Base-by-base conservation (phyloP, 345 rosid genomes). In the Pelargonium nanum region DNA sequence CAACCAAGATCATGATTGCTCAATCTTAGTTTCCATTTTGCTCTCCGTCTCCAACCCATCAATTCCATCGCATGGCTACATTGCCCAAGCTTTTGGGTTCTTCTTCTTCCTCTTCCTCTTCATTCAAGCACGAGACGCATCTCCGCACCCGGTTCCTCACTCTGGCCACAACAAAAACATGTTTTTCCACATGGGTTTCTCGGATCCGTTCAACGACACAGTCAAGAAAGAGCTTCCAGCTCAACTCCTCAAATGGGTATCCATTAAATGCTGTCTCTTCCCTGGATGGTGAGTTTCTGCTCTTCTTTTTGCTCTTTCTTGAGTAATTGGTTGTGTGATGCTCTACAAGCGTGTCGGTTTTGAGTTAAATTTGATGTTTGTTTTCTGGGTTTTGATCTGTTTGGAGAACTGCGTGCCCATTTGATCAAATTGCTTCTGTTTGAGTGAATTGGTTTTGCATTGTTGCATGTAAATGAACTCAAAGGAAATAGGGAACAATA, bases 221-320 rank as follows among this genome's bases (percentile, higher is more conserved):
- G n/a, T 63, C 71, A 1, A 74, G 70, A 40, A 85, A 61, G 63
- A 62, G 32, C 25, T 79, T 83, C 73, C 83, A 64, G 30, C 78
- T 79, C 72, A 72, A 79, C 57, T 81, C 87, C 69, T 78, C 87
- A 0, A 86, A 91, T 75, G 98, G 86, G 65, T 71, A 73, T 44
- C 77, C 86, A 19, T 58, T 74, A 10, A 62, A 77, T 55, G 83
- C 83, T 19, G 77, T 84, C 52, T 72, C 84, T 67, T 71, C 70
- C 71, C 86, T 79, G 57, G 82, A 83, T 62, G 82, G 97, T 81
- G 60, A 75, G 81, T 77, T 73, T 69, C 60, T 63, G 48, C 48
- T 24, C 60, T 59, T 56, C 52, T 50, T 23, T 61, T 19, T 20
- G 55, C 24, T 28, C 1, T 19, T 58, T 53, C 28, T 56, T 59